Evolutionary conservation across 2,329 filamentous ascomycete genomes (phyloP), one percentile per base, ranked within the genome.

Genomic region (Aspergillus ruber): DNA sequence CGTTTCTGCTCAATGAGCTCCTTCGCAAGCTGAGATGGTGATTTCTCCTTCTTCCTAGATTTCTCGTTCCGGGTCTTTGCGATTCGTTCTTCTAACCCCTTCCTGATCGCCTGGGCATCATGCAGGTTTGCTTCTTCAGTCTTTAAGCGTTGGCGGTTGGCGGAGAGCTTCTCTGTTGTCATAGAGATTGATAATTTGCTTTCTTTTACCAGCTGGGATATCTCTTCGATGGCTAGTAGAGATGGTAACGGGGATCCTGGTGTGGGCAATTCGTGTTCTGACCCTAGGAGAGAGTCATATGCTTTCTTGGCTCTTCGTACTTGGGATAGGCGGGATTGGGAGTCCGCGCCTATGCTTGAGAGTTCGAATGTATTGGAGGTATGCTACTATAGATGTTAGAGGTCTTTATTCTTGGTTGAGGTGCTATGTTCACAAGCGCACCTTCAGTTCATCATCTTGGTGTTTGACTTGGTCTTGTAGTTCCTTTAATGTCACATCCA

Each of bases 201-300:
- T 55, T 88, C 83, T 50, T 75, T 66, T 43, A 86, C 78, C 13
- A 82, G 82, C 48, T 78, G 74, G 49, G 84, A 77, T 2, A 84
- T 83, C 57, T 79, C 82, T 44, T 85, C 82, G 46, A 89, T 68
- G 5, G 88, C 86, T 36, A 93, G 64, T 4, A 94, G 73, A 6
- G 83, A 81, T 3, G 87, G 86, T 6, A 93, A 67, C 5, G 84
- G 74, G 17, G 88, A 91, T 43, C 78, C 80, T 8, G 80, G 71
- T 20, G 76, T 74, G 2, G 88, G 87, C 18, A 91, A 70, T 56
- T 82, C 81, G 7, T 85, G 83, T 44, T 83, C 76, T 12, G 77
- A 74, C 39, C 78, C 71, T 10, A 81, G 77, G 42, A 89, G 71
- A 13, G 78, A 75, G 45, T 81, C 77, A 57, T 90, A 88, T 3